Percentiles rank a stretch among this genome's conserved stretches.
Conservation (phyloP, 352 stramenopile species). For the Phytophthora sansomeana region DNA sequence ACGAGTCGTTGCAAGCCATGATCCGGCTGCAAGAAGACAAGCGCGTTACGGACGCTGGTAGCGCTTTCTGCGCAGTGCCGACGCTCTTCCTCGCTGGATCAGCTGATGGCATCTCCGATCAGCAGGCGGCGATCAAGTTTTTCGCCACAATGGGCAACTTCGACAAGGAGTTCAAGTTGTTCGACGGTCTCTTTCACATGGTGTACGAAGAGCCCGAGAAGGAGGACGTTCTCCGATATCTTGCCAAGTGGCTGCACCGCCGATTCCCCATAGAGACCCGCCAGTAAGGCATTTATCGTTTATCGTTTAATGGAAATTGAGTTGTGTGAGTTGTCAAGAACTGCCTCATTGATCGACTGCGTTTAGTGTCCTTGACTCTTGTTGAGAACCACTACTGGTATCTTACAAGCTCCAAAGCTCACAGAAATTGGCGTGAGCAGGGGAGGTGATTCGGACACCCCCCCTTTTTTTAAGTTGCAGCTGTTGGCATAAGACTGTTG, state of each 20-base stretch:
- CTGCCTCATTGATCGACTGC: not conserved
- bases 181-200: slow-evolving; percentile 66
- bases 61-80: slow-evolving; percentile 33
- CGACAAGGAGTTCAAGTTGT: slow-evolving; percentile 72
- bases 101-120: slow-evolving; percentile 52
- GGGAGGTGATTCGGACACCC: no score
- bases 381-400: no score
- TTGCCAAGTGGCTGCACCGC: slow-evolving; percentile 33
- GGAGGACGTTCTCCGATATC: slow-evolving; percentile 46
- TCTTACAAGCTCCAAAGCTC: no score
- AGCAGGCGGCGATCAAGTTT: slow-evolving; percentile 55
- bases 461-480: no score
- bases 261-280: slow-evolving; percentile 36
- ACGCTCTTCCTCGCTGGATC: slow-evolving; percentile 55
- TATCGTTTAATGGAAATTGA: slow-evolving; percentile 13
- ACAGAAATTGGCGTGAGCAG: not conserved
- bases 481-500: no score
- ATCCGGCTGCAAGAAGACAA: slow-evolving; percentile 41
- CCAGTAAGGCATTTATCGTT: slow-evolving; percentile 12
- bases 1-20: slow-evolving; percentile 49
- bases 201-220: slow-evolving; percentile 67
- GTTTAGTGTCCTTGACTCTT: not conserved
- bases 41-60: slow-evolving; percentile 26
- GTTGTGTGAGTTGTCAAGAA: slow-evolving; percentile 9
- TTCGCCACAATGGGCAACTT: slow-evolving; percentile 49